phyloP scores from a whole-genome alignment of 768 basidiomycete species.

The Plicaturopsis crispa region DNA sequence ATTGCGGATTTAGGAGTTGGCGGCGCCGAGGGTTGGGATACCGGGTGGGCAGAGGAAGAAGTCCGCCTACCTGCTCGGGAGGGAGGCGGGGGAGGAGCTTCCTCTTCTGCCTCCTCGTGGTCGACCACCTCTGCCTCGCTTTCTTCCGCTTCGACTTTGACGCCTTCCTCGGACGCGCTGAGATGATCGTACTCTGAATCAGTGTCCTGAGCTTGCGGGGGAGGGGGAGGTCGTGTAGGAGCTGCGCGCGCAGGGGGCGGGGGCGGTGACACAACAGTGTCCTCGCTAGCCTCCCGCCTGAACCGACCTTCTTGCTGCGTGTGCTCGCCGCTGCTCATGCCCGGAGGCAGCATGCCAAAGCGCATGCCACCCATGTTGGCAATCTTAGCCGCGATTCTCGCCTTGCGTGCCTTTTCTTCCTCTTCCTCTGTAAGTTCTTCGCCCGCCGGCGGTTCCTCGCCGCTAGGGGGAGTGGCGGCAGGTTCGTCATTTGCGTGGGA shows the following conservation, averaged over 20 bases:
- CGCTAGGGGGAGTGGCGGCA: constrained; percentile 23
- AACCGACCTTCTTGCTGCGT: constrained; percentile 8
- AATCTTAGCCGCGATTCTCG: constrained; percentile 46
- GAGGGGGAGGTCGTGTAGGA: constrained; percentile 23
- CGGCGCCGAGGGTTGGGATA: constrained; percentile 39
- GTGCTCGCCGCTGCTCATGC: neutral
- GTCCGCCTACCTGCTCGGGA: constrained; percentile 30
- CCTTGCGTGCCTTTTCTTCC: constrained; percentile 22
- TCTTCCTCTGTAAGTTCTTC: constrained; percentile 2
- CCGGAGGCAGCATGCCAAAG: constrained; percentile 43
- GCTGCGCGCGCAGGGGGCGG: constrained; percentile 22
- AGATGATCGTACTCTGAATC: constrained; percentile 42
- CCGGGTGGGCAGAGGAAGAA: constrained; percentile 17
- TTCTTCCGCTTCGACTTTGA: constrained; percentile 62
- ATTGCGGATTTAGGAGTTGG: constrained; percentile 24
- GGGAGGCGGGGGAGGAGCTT: constrained; percentile 49
- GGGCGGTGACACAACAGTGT: constrained; percentile 11
- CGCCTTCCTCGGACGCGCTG: constrained; percentile 48
- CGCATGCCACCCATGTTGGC: constrained; percentile 52
- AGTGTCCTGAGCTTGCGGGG: constrained; percentile 19
- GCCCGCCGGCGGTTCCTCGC: constrained; percentile 19
- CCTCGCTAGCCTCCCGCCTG: constrained; percentile 23
- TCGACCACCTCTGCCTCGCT: constrained; percentile 65
- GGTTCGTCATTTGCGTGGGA: constrained; percentile 22
- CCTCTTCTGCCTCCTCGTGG: constrained; percentile 36